Evolutionary conservation across 139 green algal genomes (phyloP).

Genomic region (Chlorella ohadii): DNA sequence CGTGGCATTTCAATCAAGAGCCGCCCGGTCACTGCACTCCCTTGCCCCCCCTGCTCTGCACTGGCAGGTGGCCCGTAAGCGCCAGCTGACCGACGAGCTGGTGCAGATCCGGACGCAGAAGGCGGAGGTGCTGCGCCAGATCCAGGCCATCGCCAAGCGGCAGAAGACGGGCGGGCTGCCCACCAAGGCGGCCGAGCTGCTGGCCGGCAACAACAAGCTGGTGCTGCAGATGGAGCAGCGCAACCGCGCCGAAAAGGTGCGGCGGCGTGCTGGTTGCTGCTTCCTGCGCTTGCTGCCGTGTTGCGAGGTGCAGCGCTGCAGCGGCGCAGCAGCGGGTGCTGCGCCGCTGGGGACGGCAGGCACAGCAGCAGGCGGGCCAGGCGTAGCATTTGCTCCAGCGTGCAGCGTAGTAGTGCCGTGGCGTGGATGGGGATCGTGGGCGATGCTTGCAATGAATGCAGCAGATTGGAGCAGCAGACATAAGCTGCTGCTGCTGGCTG

Average conservation of each 20-base stretch:
- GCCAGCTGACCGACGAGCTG: conserved; percentile 36
- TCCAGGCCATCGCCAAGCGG: conserved; percentile 55
- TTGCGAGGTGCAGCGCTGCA: too few relatives aligned
- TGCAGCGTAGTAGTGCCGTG: too few relatives aligned
- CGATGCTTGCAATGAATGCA: too few relatives aligned
- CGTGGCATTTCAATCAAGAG: too few relatives aligned
- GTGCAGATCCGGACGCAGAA: conserved; percentile 42
- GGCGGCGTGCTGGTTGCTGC: not conserved
- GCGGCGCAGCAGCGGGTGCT: too few relatives aligned
- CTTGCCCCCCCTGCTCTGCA: conserved; percentile 19
- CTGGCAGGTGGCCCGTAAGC: conserved; percentile 34
- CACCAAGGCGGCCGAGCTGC: conserved; percentile 14
- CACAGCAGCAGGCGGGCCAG: too few relatives aligned
- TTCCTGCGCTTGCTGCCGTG: too few relatives aligned
- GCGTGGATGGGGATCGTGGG: too few relatives aligned
- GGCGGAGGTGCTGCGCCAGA: conserved; percentile 49
- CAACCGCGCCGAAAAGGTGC: conserved; percentile 26
- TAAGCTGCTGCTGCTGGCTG: not conserved
- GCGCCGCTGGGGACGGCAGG: too few relatives aligned
- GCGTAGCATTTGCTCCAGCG: too few relatives aligned
- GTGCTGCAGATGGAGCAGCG: conserved; percentile 37
- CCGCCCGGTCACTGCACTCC: too few relatives aligned
- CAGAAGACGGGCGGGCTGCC: conserved; percentile 30
- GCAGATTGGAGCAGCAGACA: not conserved
- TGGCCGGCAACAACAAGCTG: conserved; percentile 7